Evolutionary conservation across 1,139 yeast species (phyloP).

Genomic region (Kodamaea plutei): DNA sequence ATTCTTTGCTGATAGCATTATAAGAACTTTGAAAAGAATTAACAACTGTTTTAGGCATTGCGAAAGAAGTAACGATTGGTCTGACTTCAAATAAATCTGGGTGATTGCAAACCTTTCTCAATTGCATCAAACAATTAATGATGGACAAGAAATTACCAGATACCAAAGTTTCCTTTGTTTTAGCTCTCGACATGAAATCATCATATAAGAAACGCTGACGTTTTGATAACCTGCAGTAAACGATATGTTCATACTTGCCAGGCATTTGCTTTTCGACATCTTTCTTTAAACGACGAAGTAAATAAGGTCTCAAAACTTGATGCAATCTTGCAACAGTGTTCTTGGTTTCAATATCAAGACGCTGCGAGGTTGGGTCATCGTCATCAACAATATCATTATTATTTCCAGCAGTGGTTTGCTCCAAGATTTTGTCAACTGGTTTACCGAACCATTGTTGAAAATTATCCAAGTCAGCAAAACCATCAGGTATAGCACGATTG

Average conservation of each 20-base stretch:
- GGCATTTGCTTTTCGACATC: slow-evolving; percentile 99
- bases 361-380: slow-evolving; percentile 33
- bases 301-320: slow-evolving; percentile 88
- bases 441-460: slow-evolving; percentile 98
- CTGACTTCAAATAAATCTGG: slow-evolving; percentile 96
- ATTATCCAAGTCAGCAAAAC: slow-evolving; percentile 92
- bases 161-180: slow-evolving; percentile 87
- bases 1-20: slow-evolving; percentile 37
- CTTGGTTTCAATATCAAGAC: slow-evolving; percentile 63
- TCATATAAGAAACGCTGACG: slow-evolving; percentile 90
- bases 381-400: slow-evolving; percentile 45
- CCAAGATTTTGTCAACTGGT: slow-evolving; percentile 91
- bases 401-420: slow-evolving; percentile 48
- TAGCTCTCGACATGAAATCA: slow-evolving; percentile 96
- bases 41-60: slow-evolving; percentile 62
- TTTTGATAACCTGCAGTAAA: slow-evolving; percentile 87
- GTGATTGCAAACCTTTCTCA: slow-evolving; percentile 95
- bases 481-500: slow-evolving; percentile 79
- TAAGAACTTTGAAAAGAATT: slow-evolving; percentile 46
- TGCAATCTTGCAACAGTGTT: slow-evolving; percentile 86
- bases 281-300: slow-evolving; percentile 84
- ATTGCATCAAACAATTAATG: slow-evolving; percentile 95
- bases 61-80: slow-evolving; percentile 88
- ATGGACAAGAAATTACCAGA: slow-evolving; percentile 94
- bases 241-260: slow-evolving; percentile 91